Evolutionary conservation across 371 early-diverging fungal genomes (phyloP), one percentile per base, ranked within the genome.

Genomic region (Lichtheimia ramosa): DNA sequence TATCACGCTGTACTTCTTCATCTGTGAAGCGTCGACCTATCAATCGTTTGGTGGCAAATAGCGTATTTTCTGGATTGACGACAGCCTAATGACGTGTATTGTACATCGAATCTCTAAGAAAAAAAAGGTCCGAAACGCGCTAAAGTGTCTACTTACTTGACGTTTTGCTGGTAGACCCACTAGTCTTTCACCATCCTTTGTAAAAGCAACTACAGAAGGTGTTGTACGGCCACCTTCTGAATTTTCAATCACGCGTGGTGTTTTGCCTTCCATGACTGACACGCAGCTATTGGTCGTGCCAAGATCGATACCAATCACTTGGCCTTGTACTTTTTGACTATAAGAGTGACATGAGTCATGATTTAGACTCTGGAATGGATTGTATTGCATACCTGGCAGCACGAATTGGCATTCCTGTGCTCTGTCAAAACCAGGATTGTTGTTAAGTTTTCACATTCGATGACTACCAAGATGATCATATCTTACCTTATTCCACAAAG

Each of bases 241-340:
- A 79, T 97, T 97, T 77, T 92, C 93, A 70, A 99, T 92, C 56
- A 99, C 96, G 57, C 90, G 80, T 51, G 97, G 93, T 59, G 82
- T 88, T 73, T 93, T 94, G 70, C 96, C 94, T 78, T 96, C 94
- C 90, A 97, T 92, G 24, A 96, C 88, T 49, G 97, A 90, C 8
- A 96, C 95, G 73, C 97, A 98, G 16, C 97, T 96, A 86, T 98
- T 96, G 70, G 99, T 99, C 25, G 99, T 98, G 61, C 98, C 99
- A 67, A 99, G 82, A 82, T 99, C 99, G 64, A 99, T 97, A 72
- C 99, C 99, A 68, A 99, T 92, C 51, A 95, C 94, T 61, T 84
- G 84, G 40, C 95, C 95, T 76, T 89, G 89, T 50, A 93, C 89
- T 75, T 88, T 91, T 71, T 81, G 79, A 15, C 56, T 55, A 25